Evolutionary conservation across 2,329 filamentous ascomycete species (phyloP).

Genomic region (Huntiella abstrusa): DNA sequence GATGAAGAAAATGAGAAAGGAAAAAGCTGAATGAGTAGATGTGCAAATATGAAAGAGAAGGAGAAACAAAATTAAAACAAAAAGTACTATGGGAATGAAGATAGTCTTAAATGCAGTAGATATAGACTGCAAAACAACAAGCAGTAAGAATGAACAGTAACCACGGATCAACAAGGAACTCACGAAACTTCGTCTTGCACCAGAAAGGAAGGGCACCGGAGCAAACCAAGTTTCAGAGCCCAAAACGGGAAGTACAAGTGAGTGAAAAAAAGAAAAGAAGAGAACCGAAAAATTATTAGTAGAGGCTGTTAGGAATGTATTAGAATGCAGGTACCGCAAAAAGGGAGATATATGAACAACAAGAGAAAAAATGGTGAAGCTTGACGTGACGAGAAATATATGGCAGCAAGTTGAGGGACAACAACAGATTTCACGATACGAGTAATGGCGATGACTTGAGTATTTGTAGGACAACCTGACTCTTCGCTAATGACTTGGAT

Average conservation of each 20-base stretch:
- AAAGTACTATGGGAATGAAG: not conserved
- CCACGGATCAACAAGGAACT: not conserved
- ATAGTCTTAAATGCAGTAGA: too few species aligned
- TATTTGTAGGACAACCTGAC: too few species aligned
- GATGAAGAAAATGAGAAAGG: not conserved
- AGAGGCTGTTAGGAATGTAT: not conserved
- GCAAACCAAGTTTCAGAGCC: not conserved
- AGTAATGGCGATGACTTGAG: too few species aligned
- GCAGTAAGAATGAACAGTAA: not conserved
- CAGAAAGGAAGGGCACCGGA: constrained; percentile 2
- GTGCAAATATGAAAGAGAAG: not conserved
- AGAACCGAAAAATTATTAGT: not conserved
- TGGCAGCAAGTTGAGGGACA: not conserved
- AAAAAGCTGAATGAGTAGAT: not conserved
- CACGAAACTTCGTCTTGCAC: not conserved
- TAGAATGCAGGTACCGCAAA: not conserved
- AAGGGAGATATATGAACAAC: not conserved
- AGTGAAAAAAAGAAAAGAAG: not conserved
- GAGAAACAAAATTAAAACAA: not conserved
- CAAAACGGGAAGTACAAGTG: not conserved
- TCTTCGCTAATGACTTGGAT: too few species aligned
- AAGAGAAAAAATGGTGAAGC: not conserved
- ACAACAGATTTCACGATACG: too few species aligned
- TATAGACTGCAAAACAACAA: not conserved
- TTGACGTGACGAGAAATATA: not conserved